phyloP scores from a whole-genome alignment of 2,329 filamentous ascomycete species.

The Capronia coronata region DNA sequence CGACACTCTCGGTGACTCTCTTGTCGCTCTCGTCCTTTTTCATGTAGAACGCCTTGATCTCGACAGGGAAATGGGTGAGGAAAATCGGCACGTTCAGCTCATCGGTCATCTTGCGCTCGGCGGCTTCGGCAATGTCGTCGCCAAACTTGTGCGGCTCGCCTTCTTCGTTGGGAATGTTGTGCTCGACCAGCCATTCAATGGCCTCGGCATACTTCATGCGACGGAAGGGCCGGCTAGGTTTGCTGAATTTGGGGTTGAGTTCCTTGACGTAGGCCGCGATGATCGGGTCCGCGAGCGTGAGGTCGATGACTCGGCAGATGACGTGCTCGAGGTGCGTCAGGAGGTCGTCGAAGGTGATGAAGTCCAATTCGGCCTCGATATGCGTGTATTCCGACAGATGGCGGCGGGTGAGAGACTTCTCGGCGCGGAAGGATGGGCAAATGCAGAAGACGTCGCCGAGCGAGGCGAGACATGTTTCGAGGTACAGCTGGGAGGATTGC shows the following conservation, averaged over 20 bases:
- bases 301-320: slow-evolving; percentile 78
- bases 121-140: slow-evolving; percentile 96
- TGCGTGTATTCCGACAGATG: slow-evolving; percentile 96
- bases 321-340: slow-evolving; percentile 80
- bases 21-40: slow-evolving; percentile 72
- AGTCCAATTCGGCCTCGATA: slow-evolving; percentile 93
- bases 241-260: slow-evolving; percentile 84
- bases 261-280: slow-evolving; percentile 68
- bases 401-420: slow-evolving; percentile 89
- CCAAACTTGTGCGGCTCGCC: slow-evolving; percentile 77
- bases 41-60: slow-evolving; percentile 99
- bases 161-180: slow-evolving; percentile 85
- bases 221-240: slow-evolving; percentile 77
- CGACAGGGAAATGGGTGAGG: slow-evolving; percentile 91
- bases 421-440: slow-evolving; percentile 96
- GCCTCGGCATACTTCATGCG: slow-evolving; percentile 94
- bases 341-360: slow-evolving; percentile 85
- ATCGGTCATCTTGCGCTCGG: slow-evolving; percentile 95
- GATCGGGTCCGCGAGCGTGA: slow-evolving; percentile 65
- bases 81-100: slow-evolving; percentile 93
- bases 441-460: slow-evolving; percentile 96
- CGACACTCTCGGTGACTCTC: slow-evolving; percentile 87
- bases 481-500: slow-evolving; percentile 93
- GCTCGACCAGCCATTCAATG: slow-evolving; percentile 85
- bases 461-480: slow-evolving; percentile 86